A percentile compares a stretch with the other conserved stretches of the same genome.
Evolutionary conservation across 148 eudicot species (phyloP).

Genomic region (Amaranthus hypochondriacus): DNA sequence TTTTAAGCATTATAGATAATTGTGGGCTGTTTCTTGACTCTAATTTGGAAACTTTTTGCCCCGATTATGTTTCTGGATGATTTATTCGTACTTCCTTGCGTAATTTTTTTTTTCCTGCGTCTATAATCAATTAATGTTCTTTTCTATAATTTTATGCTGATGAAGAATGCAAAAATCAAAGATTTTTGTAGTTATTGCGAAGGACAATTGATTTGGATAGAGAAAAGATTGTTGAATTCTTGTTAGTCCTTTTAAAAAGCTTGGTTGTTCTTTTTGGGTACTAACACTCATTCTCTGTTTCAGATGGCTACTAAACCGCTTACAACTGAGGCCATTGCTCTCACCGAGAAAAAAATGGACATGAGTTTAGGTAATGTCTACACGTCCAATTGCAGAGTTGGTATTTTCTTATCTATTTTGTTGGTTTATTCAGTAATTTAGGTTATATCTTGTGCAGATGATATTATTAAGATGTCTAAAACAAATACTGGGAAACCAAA

Average conservation of each 20-base stretch:
- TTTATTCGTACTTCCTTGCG: not conserved
- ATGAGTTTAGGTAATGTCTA: constrained; percentile 64
- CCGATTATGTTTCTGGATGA: not conserved
- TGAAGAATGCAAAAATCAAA: not conserved
- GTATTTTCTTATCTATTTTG: not conserved
- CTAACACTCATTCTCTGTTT: not conserved
- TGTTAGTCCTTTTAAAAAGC: not conserved
- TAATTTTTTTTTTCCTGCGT: too few species aligned
- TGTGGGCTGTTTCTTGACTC: not conserved
- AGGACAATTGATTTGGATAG: not conserved
- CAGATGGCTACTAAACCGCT: constrained; percentile 86
- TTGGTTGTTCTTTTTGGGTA: not conserved
- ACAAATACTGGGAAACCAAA: constrained; percentile 39
- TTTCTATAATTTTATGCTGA: not conserved
- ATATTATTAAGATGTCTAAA: constrained; percentile 92
- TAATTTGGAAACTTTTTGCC: not conserved
- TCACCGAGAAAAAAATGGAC: constrained; percentile 94
- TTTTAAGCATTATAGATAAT: not conserved
- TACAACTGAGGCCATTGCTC: constrained; percentile 66
- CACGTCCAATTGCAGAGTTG: not conserved
- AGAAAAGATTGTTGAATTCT: not conserved
- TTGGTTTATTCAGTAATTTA: not conserved
- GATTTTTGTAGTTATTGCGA: not conserved
- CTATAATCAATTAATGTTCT: too few species aligned
- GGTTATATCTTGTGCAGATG: constrained; percentile 44